These are phyloP conservation scores for Simmondsia chinensis DNA, from an alignment of 148 eudicot species.

Conservation along the genomic window DNA sequence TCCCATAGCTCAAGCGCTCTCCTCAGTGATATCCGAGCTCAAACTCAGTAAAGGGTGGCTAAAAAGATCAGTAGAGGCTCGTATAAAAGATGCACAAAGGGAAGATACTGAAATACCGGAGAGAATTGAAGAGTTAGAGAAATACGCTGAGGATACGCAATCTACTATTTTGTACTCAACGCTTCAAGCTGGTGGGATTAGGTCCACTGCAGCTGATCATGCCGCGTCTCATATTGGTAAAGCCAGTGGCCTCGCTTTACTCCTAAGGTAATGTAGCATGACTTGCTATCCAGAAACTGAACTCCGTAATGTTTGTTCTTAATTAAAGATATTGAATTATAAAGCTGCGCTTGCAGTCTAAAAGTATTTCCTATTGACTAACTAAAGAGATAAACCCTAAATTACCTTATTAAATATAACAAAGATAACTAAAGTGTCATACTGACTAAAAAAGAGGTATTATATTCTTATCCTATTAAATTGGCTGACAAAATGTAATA, in stretches of 20 bases:
- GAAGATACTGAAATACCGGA: slow-evolving; percentile 47
- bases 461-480: too few species aligned
- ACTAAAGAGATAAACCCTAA: too few species aligned
- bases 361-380: too few species aligned
- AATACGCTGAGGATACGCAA: slow-evolving; percentile 70
- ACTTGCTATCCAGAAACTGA: too few species aligned
- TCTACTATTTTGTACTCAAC: slow-evolving; percentile 76
- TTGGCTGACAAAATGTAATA: too few species aligned
- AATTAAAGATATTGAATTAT: too few species aligned
- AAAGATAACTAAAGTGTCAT: too few species aligned
- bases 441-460: too few species aligned
- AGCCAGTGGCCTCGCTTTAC: slow-evolving; percentile 78
- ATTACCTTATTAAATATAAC: too few species aligned
- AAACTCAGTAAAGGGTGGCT: slow-evolving; percentile 75
- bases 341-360: too few species aligned
- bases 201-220: slow-evolving; percentile 82
- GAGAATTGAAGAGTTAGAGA: slow-evolving; percentile 54
- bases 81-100: slow-evolving; percentile 73
- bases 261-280: too few species aligned
- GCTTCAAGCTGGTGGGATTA: slow-evolving; percentile 76
- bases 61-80: slow-evolving; percentile 78
- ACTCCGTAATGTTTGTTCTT: too few species aligned
- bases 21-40: slow-evolving; percentile 51
- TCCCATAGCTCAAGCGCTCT: slow-evolving; percentile 77
- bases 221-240: slow-evolving; percentile 98